phyloP scores from a whole-genome alignment of 2,329 filamentous ascomycete species.

The Acrocalymma vagum region DNA sequence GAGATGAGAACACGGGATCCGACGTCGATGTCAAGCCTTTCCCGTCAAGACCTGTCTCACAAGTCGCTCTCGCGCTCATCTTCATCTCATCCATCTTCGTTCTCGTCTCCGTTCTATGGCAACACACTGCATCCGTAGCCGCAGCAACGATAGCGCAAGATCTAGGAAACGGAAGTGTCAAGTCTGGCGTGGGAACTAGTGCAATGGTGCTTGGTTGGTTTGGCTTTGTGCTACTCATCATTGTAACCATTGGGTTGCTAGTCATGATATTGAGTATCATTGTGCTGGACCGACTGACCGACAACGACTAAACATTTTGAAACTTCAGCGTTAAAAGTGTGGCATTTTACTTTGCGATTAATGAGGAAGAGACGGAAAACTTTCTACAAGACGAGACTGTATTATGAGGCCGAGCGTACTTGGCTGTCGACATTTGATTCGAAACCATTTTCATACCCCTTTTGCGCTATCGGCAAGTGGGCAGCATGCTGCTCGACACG shows the following conservation, averaged over 20 bases:
- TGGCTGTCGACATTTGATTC: slow-evolving; percentile 30
- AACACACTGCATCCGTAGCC: slow-evolving; percentile 96
- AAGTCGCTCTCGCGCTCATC: slow-evolving; percentile 92
- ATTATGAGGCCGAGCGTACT: slow-evolving; percentile 36
- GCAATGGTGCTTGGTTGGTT: slow-evolving; percentile 99
- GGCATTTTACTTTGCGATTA: slow-evolving; percentile 1
- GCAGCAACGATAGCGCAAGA: slow-evolving; percentile 94
- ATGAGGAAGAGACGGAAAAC: slow-evolving; percentile 3
- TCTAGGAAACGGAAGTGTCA: slow-evolving; percentile 87
- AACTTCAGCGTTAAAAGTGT: not conserved
- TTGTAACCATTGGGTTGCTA: slow-evolving; percentile 92
- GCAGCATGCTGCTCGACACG: slow-evolving; percentile 36
- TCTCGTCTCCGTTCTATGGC: slow-evolving; percentile 77
- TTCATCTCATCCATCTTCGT: slow-evolving; percentile 74
- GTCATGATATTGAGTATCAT: slow-evolving; percentile 97
- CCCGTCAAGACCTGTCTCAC: slow-evolving; percentile 88
- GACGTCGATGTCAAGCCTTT: slow-evolving; percentile 94
- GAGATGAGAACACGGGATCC: slow-evolving; percentile 76
- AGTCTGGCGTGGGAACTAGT: slow-evolving; percentile 86
- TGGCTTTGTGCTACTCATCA: slow-evolving; percentile 89
- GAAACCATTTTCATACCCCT: slow-evolving; percentile 40
- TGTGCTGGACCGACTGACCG: slow-evolving; percentile 71
- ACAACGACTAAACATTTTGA: slow-evolving; percentile 38
- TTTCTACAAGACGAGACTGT: slow-evolving; percentile 21
- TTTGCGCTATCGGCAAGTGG: slow-evolving; percentile 30